Evolutionary conservation across 208 protist species (phyloP).

Genomic region (Endotrypanum monterogeii): DNA sequence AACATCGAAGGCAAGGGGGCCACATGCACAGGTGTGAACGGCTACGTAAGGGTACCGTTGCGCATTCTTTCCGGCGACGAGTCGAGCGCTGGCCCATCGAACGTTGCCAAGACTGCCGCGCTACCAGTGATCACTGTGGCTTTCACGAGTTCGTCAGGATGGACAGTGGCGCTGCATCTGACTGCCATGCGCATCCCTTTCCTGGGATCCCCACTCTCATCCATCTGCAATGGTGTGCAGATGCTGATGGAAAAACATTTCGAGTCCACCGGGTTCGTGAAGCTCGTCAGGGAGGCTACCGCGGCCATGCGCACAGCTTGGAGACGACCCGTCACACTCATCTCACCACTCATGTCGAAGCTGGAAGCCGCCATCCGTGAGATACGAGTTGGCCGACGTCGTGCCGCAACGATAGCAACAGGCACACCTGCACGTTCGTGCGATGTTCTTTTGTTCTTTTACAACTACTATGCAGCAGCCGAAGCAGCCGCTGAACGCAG

Average conservation of each 20-base stretch:
- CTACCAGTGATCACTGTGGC: slow-evolving; percentile 29
- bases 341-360: slow-evolving; percentile 13
- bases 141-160: slow-evolving; percentile 43
- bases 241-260: slow-evolving; percentile 39
- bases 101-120: background rate
- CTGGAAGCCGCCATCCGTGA: slow-evolving; percentile 16
- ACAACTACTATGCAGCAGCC: background rate
- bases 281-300: slow-evolving; percentile 16
- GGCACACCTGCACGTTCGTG: background rate
- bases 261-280: slow-evolving; percentile 28
- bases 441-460: slow-evolving; percentile 28
- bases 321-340: slow-evolving; percentile 7
- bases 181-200: slow-evolving; percentile 46
- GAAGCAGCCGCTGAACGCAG: background rate
- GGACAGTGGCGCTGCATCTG: slow-evolving; percentile 54
- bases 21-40: slow-evolving; percentile 1
- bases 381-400: slow-evolving; percentile 21
- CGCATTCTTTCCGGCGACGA: background rate
- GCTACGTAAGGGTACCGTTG: slow-evolving; percentile 12
- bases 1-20: background rate
- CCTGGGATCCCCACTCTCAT: slow-evolving; percentile 49
- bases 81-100: background rate
- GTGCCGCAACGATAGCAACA: background rate
- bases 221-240: slow-evolving; percentile 51
- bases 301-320: slow-evolving; percentile 14